Evolutionary conservation across 208 protist genomes (phyloP), one percentile per base, ranked within the genome.

Genomic region (Trypanosoma avium): DNA sequence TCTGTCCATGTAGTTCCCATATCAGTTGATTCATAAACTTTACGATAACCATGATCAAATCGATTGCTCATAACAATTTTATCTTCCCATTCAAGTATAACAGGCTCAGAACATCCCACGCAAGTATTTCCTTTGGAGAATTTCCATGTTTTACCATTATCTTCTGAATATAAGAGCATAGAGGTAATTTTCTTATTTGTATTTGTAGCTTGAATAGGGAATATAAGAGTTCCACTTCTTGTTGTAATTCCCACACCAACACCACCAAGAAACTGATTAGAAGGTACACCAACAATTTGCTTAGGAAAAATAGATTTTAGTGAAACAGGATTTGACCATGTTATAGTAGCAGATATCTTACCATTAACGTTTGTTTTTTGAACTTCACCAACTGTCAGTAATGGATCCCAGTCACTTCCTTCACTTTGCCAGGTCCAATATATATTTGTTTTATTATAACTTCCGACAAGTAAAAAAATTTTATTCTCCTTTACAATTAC

Each of bases 1-100:
- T 64, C 58, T 26, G 7, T 62, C 57, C 57, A 62, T 27, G 42
- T 50, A 21, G 21, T 4, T n/a, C 57, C 57, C 57, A 62, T 54
- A 24, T 64, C 58, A 13, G n/a, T 22, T 3, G 58, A 54, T 30
- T 50, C 30, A 29, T 30, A 64, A 15, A 64, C 45, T 19, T 64
- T 64, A 27, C 17, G 22, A 3, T 6, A 6, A 12, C 5, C 5
- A 4, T 38, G 4, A 54, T 33, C 33, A 33, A 32, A 32, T 4
- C 27, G 15, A 27, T n/a, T 32, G 15, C 30, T 36, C 21, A 64
- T 33, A n/a, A 64, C 2, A 19, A 64, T 19, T 27, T 53, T 22
- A 24, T 38, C n/a, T 15, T 62, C 42, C 57, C 57, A 62, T 19
- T 49, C 40, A 22, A 50, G 9, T 4, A 62, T 27, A 24, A 1